Evolutionary conservation across 2,329 filamentous ascomycete genomes (phyloP).

Genomic region (Paecilomyces fulvus): DNA sequence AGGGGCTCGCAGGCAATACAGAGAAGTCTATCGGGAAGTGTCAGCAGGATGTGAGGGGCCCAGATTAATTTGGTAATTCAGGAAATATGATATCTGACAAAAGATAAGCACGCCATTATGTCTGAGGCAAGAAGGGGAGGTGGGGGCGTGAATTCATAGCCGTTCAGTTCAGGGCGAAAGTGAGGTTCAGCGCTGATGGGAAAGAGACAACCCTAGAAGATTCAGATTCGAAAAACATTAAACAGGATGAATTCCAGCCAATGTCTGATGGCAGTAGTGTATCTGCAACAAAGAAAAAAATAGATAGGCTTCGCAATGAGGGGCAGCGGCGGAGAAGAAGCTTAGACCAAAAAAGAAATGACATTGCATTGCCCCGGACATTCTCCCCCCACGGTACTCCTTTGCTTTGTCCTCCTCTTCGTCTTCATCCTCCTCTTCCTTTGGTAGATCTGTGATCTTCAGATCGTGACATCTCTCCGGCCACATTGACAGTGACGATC

Average conservation of each 20-base stretch:
- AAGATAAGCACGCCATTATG: too few species aligned
- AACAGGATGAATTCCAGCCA: background rate
- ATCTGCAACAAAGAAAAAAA: background rate
- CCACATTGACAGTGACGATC: background rate
- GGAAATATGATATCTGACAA: too few species aligned
- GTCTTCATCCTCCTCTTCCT: background rate
- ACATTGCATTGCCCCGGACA: background rate
- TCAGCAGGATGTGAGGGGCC: too few species aligned
- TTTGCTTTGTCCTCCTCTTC: background rate
- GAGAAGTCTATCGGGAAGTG: too few species aligned
- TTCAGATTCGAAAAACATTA: too few species aligned
- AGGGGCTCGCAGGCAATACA: too few species aligned
- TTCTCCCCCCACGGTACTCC: background rate
- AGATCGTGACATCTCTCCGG: background rate
- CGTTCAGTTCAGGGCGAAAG: too few species aligned
- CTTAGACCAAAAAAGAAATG: background rate
- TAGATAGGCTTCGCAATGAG: background rate
- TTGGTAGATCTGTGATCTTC: background rate
- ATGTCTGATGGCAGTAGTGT: background rate
- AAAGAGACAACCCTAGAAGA: too few species aligned
- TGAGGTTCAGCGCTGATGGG: too few species aligned
- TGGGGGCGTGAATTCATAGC: too few species aligned
- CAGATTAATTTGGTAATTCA: too few species aligned
- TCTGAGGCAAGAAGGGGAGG: too few species aligned
- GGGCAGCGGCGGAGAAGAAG: background rate